These are phyloP conservation scores for Fusarium lateritium DNA, from an alignment of 2,329 filamentous ascomycete species.

Conservation along the genomic window DNA sequence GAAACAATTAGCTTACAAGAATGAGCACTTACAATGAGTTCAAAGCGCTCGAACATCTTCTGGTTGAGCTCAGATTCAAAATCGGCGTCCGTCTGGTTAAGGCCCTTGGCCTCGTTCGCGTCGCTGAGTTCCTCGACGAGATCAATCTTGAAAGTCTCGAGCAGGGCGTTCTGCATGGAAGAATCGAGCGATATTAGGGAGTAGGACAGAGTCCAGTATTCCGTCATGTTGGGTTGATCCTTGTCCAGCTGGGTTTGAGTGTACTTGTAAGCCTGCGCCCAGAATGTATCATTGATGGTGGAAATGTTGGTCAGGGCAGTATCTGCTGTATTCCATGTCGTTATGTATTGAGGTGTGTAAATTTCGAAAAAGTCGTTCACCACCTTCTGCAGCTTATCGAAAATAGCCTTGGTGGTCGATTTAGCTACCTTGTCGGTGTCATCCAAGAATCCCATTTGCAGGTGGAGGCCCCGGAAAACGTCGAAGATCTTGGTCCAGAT, in stretches of 20 bases:
- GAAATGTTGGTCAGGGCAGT: slow-evolving; percentile 50
- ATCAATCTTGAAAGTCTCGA: slow-evolving; percentile 53
- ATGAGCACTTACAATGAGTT: slow-evolving; percentile 50
- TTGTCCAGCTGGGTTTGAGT: slow-evolving; percentile 12
- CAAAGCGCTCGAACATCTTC: slow-evolving; percentile 47
- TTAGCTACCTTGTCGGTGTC: slow-evolving; percentile 26
- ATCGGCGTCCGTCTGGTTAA: slow-evolving; percentile 22
- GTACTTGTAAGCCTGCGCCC: slow-evolving; percentile 40
- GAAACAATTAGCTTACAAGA: neutral
- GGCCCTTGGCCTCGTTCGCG: slow-evolving; percentile 35
- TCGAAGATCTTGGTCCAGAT: slow-evolving; percentile 61
- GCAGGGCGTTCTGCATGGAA: slow-evolving; percentile 51
- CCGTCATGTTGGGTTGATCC: slow-evolving; percentile 8
- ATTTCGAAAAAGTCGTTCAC: slow-evolving; percentile 45
- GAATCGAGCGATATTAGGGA: slow-evolving; percentile 28
- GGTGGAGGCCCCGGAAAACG: slow-evolving; percentile 42
- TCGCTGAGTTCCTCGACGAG: slow-evolving; percentile 45
- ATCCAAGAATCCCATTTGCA: slow-evolving; percentile 24
- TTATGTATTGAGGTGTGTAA: slow-evolving; percentile 48
- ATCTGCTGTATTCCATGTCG: slow-evolving; percentile 38
- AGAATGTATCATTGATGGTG: slow-evolving; percentile 48
- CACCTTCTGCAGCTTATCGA: slow-evolving; percentile 32
- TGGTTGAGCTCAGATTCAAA: slow-evolving; percentile 46
- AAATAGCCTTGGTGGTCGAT: slow-evolving; percentile 41
- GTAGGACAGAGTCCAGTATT: slow-evolving; percentile 14